Evolutionary conservation across 352 stramenopile genomes (phyloP), one percentile per base, ranked within the genome.

Genomic region (Achlya hypogyna): DNA sequence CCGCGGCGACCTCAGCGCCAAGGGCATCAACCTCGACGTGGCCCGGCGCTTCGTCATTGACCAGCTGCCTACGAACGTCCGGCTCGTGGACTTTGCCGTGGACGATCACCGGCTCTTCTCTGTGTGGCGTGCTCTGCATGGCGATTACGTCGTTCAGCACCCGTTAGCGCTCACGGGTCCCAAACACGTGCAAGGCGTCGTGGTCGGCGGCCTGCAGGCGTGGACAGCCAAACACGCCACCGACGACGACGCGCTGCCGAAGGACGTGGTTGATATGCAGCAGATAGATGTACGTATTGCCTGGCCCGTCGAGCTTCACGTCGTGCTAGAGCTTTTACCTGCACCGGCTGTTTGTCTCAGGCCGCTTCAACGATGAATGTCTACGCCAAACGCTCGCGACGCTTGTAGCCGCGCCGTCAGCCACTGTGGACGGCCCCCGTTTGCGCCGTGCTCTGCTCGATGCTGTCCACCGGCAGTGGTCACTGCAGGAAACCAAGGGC

Each of bases 1-100:
- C 20, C 54, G 54, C 20, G 54, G 54, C 40, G 35, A 49, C 9
- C 35, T 63, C 18, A 51, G n/a, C 5, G 31, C 54, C 31, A 18
- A n/a, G 27, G 12, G n/a, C 23, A 20, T 63, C n/a, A 35, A 63
- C 14, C 54, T 63, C 29, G 32, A 63, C 28, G 54, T 63, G 22
- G 40, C 5, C 3, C 54, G 54, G 9, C 54, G 54, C 40, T 63
- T 49, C 32, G 54, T 63, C 3, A 22, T 63, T 4, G 23, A 23
- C 20, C 29, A 29, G 29, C 20, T 25, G 22, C 29, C 54, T 22
- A 14, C 14, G 34, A 9, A 31, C 35, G 54, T 51, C 14, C 54
- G 54, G 9, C 35, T 63, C 29, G 54, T 63, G 4, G 54, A 63
- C 22, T 63, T 63, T 1, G 32, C 20, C 35, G 54, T 63, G 16